A percentile compares a stretch with the other conserved stretches of the same genome.
Evolutionary conservation across 345 rosid genomes (phyloP).

Genomic region (Hypericum perforatum): DNA sequence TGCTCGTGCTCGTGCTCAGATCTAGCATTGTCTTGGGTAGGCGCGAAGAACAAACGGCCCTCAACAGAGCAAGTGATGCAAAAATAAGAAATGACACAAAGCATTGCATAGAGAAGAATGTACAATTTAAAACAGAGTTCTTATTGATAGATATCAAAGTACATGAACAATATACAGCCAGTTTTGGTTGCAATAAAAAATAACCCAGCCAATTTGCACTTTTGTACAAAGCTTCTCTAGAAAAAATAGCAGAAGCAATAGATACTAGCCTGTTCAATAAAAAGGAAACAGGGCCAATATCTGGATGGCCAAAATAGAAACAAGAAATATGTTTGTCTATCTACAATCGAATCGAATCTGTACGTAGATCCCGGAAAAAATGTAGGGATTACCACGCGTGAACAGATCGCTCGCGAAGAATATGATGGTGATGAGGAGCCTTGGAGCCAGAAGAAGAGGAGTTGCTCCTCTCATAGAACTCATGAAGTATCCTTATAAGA

Average conservation of each 20-base stretch:
- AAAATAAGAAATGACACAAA: too few species aligned
- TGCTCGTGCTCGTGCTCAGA: too few species aligned
- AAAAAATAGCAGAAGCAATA: constrained; percentile 21
- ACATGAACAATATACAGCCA: too few species aligned
- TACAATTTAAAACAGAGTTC: too few species aligned
- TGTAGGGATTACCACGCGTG: constrained; percentile 44
- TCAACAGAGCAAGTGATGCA: too few species aligned
- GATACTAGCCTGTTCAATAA: constrained; percentile 33
- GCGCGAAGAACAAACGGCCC: too few species aligned
- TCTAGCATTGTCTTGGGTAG: too few species aligned
- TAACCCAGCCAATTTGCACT: constrained; percentile 11
- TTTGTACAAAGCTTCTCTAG: constrained; percentile 29
- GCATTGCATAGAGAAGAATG: too few species aligned
- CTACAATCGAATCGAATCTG: too few species aligned
- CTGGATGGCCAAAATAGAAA: background rate
- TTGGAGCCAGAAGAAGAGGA: constrained; percentile 17
- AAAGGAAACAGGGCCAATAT: constrained; percentile 9
- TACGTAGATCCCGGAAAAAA: constrained; percentile 17
- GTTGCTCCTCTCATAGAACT: constrained; percentile 41
- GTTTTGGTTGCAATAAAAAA: constrained; percentile 1
- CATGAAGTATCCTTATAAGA: constrained; percentile 58
- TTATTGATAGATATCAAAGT: constrained; percentile 1
- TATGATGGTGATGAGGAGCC: constrained; percentile 13
- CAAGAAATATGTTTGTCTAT: background rate
- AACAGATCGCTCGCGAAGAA: constrained; percentile 38